Evolutionary conservation across 2,329 filamentous ascomycete species (phyloP).

Genomic region (Myriosclerotinia curreyana): DNA sequence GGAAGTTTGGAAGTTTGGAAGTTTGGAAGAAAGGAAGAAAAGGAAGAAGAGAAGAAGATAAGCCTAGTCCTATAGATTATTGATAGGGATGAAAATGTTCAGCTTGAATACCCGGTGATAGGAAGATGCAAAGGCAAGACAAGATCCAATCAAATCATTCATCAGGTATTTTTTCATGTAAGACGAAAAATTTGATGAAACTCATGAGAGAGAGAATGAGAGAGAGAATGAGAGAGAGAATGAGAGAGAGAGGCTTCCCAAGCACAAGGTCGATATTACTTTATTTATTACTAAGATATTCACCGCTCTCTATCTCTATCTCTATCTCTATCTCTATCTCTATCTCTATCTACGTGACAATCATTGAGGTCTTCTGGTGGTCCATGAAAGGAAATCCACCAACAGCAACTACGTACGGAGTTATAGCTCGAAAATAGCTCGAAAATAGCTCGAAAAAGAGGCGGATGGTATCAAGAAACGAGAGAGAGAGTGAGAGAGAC

Average conservation of each 20-base stretch:
- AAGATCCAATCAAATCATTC: neutral
- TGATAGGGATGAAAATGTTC: too few species aligned
- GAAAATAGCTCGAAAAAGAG: neutral
- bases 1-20: too few species aligned
- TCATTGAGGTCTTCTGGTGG: constrained; percentile 8
- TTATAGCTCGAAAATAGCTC: constrained; percentile 5
- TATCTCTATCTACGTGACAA: too few species aligned
- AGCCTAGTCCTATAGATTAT: neutral
- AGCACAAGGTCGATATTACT: neutral
- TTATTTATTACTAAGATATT: neutral
- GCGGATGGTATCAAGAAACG: constrained; percentile 4
- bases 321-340: too few species aligned
- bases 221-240: too few species aligned
- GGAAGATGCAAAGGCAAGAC: too few species aligned
- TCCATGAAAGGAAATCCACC: constrained; percentile 3
- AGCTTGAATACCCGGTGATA: too few species aligned
- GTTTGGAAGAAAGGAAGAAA: too few species aligned
- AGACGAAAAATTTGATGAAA: too few species aligned
- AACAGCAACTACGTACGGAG: neutral
- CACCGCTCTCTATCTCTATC: constrained; percentile 20
- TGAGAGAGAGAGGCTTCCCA: neutral
- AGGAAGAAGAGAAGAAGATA: too few species aligned
- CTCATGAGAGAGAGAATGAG: too few species aligned
- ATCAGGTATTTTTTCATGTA: neutral
- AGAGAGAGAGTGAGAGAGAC: too few species aligned